Evolutionary conservation across 345 rosid genomes (phyloP).

Genomic region (Draba incana): DNA sequence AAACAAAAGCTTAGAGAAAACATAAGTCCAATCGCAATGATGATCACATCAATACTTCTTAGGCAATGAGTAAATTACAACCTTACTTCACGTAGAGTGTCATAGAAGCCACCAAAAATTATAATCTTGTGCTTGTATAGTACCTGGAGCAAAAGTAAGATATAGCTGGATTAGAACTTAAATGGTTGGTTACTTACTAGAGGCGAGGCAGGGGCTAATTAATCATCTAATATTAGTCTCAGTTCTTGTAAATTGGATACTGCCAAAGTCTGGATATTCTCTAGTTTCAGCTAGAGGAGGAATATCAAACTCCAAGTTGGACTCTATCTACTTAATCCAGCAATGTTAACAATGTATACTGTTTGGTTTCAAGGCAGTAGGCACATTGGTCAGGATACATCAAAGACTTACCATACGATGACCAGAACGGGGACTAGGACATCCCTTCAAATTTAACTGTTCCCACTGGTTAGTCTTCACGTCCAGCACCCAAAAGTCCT

Average conservation of each 20-base stretch:
- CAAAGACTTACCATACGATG: constrained; percentile 84
- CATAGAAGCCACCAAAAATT: constrained; percentile 96
- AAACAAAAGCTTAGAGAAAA: constrained; percentile 5
- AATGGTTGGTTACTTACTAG: constrained; percentile 1
- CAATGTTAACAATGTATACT: neutral
- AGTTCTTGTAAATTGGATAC: neutral
- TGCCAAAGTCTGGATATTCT: neutral
- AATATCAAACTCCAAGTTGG: neutral
- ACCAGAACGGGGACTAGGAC: constrained; percentile 94
- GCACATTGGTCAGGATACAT: neutral
- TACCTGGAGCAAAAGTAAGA: constrained; percentile 59
- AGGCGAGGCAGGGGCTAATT: neutral
- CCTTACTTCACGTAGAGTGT: constrained; percentile 99
- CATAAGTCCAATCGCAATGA: neutral
- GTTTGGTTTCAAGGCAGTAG: neutral
- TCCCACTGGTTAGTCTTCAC: constrained; percentile 97
- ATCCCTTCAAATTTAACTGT: constrained; percentile 83
- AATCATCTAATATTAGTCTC: neutral
- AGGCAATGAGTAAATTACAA: constrained; percentile 46
- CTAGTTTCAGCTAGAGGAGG: constrained; percentile 3
- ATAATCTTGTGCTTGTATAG: constrained; percentile 92
- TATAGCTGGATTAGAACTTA: neutral
- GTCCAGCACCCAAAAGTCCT: constrained; percentile 98
- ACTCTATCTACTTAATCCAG: constrained; percentile 3
- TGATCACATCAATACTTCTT: neutral